Evolutionary conservation across 257 asterid species (phyloP).

Genomic region (Gentiana straminea): DNA sequence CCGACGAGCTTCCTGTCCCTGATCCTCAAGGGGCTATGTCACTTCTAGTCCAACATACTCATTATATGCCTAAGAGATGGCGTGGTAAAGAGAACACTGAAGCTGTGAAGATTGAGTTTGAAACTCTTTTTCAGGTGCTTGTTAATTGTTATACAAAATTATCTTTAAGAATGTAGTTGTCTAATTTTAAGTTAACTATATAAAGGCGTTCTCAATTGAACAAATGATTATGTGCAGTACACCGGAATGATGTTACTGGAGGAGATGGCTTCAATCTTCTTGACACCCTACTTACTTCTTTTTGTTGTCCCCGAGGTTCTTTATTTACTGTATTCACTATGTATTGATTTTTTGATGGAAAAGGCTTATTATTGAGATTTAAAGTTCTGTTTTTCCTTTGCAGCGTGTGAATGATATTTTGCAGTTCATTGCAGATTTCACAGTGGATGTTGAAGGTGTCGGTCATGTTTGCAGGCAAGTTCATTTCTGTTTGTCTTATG

Average conservation of each 20-base stretch:
- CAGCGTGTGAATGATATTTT: constrained; percentile 77
- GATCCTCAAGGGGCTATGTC: constrained; percentile 86
- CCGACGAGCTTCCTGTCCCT: constrained; percentile 73
- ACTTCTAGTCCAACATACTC: constrained; percentile 76
- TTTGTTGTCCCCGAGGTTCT: constrained; percentile 88
- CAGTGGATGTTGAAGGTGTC: constrained; percentile 80
- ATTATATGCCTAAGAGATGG: constrained; percentile 96
- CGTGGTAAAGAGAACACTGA: constrained; percentile 85
- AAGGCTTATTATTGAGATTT: constrained; percentile 8
- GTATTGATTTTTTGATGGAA: constrained; percentile 1
- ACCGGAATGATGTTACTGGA: constrained; percentile 92
- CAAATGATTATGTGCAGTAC: constrained; percentile 41
- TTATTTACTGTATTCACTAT: background rate
- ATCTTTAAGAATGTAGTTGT: background rate
- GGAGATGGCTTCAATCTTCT: constrained; percentile 94
- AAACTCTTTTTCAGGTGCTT: constrained; percentile 85
- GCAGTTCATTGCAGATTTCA: constrained; percentile 76
- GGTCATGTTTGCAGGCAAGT: constrained; percentile 85
- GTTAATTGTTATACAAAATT: too few species aligned
- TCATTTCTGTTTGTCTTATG: constrained; percentile 2
- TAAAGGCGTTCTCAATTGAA: background rate
- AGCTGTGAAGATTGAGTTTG: constrained; percentile 66
- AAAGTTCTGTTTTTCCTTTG: constrained; percentile 12
- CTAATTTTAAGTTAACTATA: too few species aligned
- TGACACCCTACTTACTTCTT: constrained; percentile 78